Evolutionary conservation across 139 green algal species (phyloP).

Genomic region (Bryopsis sp.): DNA sequence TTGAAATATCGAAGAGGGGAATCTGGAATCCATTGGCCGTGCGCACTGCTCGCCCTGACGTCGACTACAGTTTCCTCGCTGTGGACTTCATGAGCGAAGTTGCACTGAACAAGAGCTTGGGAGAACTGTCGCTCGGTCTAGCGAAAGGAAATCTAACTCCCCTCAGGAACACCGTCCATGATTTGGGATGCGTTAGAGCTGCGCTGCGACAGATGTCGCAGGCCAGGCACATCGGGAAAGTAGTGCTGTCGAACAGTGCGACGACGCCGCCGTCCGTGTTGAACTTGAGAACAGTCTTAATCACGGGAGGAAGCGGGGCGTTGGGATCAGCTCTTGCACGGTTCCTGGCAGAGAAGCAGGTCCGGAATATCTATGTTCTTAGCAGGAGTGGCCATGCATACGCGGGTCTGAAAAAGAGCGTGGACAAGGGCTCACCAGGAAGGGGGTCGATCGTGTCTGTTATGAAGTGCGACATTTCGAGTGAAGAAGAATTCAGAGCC

Average conservation of each 20-base stretch:
- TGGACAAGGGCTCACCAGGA: slow-evolving; percentile 1
- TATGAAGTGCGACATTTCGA: background rate
- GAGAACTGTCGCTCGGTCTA: slow-evolving; percentile 29
- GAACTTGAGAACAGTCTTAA: slow-evolving; percentile 24
- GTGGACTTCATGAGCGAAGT: slow-evolving; percentile 57
- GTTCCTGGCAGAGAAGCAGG: slow-evolving; percentile 31
- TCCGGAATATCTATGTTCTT: background rate
- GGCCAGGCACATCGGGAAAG: slow-evolving; percentile 60
- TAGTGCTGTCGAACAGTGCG: slow-evolving; percentile 36
- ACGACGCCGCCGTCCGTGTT: background rate
- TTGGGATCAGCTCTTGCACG: slow-evolving; percentile 37
- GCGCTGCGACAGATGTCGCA: slow-evolving; percentile 49
- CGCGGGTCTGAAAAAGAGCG: background rate
- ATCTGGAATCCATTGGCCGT: slow-evolving; percentile 56
- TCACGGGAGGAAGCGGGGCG: slow-evolving; percentile 44
- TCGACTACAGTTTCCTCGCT: slow-evolving; percentile 54
- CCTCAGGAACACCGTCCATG: slow-evolving; percentile 28
- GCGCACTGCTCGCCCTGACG: slow-evolving; percentile 61
- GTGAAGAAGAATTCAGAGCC: background rate
- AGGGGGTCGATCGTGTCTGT: background rate
- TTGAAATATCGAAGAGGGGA: slow-evolving; percentile 87
- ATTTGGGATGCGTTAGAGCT: slow-evolving; percentile 24
- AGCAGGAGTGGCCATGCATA: background rate
- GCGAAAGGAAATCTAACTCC: slow-evolving; percentile 28
- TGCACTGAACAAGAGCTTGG: slow-evolving; percentile 26